Evolutionary conservation across 306 rosid species (phyloP), one percentile per base, ranked within the genome.

Genomic region (Rosa multiflora): DNA sequence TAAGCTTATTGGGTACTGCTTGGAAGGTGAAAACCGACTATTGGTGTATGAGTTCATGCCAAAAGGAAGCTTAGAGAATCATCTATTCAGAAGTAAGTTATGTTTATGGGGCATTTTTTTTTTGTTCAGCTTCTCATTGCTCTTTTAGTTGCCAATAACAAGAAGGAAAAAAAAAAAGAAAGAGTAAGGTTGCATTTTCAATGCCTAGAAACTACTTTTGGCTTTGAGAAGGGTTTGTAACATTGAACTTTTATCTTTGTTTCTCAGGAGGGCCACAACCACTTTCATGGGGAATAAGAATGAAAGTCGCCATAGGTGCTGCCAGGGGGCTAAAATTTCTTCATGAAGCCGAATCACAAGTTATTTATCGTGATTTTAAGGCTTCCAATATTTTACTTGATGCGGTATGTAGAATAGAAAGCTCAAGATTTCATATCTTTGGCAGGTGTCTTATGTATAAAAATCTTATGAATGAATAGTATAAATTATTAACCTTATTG

Each of bases 41-140:
- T 88, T 95, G 93, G 99, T 95, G 47, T 95, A 95, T 46, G 97
- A 95, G 90, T 93, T 93, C 82, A 84, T 95, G 99, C 91, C 99
- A 0, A 93, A 91, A 74, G 99, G 99, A 55, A 95, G 99, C 87
- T 85, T 95, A 78, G 99, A 92, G 83, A 95, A 95, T 79, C 99
- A 95, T 88, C 87, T 95, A 2, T 92, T 95, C 79, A 88, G 95
- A 89, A 89, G 98, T 94, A 89, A 84, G 97, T 83, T 46, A 53
- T 75, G 53, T 44, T 8, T 56, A 70, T 10, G 26, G 10, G 47
- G 46, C 44, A 15, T 14, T 66, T 64, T 64, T 55, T 68, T 15
- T 21, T 8, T 72, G 15, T 66, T 67, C 48, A 42, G 67, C 46
- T 39, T 21, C 12, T 20, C 13, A 15, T 49, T 49, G 53, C 21